These are phyloP conservation scores for Lathyrus oleraceus DNA, from an alignment of 306 rosid species.

Conservation along the genomic window DNA sequence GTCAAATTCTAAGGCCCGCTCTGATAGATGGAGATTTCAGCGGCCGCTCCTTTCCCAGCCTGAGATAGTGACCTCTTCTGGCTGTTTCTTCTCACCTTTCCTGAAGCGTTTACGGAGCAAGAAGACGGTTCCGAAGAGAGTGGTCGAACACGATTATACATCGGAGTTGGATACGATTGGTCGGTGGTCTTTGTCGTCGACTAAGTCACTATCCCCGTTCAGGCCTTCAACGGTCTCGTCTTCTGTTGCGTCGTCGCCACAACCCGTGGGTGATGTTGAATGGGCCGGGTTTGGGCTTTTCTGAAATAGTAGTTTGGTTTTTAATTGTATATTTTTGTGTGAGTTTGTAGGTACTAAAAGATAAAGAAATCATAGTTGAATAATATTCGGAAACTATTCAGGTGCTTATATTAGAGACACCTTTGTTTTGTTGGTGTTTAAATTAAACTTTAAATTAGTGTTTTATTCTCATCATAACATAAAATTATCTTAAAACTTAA, in stretches of 20 bases:
- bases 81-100: constrained; percentile 77
- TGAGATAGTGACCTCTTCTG: constrained; percentile 43
- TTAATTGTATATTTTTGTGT: too few relatives aligned
- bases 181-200: constrained; percentile 68
- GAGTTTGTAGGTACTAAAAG: background rate
- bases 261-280: constrained; percentile 56
- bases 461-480: too few relatives aligned
- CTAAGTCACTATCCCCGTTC: constrained; percentile 61
- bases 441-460: too few relatives aligned
- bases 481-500: too few relatives aligned
- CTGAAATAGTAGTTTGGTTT: constrained; percentile 25
- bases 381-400: too few relatives aligned
- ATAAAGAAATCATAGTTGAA: too few relatives aligned
- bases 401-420: too few relatives aligned
- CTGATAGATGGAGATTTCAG: constrained; percentile 64
- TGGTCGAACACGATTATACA: constrained; percentile 28
- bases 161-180: constrained; percentile 56
- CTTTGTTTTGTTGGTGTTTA: too few relatives aligned
- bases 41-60: constrained; percentile 41
- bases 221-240: constrained; percentile 50
- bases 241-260: constrained; percentile 64
- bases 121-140: constrained; percentile 30
- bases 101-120: constrained; percentile 42
- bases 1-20: constrained; percentile 46
- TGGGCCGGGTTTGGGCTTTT: constrained; percentile 91